Conservation (phyloP, 805 yeast species). For the Komagataella populi region DNA sequence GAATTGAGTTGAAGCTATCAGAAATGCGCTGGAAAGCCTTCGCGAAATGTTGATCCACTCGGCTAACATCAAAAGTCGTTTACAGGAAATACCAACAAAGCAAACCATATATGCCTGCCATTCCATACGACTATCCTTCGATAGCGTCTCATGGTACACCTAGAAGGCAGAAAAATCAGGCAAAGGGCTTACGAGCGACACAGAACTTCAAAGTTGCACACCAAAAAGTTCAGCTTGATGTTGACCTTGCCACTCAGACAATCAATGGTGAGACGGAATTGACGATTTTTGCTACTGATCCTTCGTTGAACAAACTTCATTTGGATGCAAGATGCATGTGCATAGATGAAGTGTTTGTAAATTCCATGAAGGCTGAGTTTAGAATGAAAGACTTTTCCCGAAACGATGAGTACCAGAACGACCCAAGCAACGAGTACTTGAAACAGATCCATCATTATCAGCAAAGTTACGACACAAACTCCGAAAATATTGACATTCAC, state of each 20-base stretch:
- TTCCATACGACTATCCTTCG: slow-evolving; percentile 8
- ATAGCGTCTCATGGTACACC: slow-evolving; percentile 13
- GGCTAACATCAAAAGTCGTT: neutral
- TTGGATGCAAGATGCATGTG: slow-evolving; percentile 73
- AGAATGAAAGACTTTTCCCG: slow-evolving; percentile 36
- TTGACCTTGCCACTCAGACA: slow-evolving; percentile 50
- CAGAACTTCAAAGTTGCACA: slow-evolving; percentile 66
- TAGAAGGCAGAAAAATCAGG: slow-evolving; percentile 11
- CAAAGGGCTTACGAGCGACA: slow-evolving; percentile 11
- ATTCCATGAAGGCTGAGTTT: slow-evolving; percentile 42
- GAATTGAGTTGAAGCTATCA: too few relatives aligned
- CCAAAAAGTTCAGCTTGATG: slow-evolving; percentile 69
- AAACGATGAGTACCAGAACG: slow-evolving; percentile 21
- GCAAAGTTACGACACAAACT: slow-evolving; percentile 25
- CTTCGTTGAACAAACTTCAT: slow-evolving; percentile 40
- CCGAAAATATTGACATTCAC: slow-evolving; percentile 24
- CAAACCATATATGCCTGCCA: neutral
- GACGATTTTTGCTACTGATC: slow-evolving; percentile 59
- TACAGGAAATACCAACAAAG: neutral
- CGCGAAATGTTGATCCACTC: neutral
- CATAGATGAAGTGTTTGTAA: slow-evolving; percentile 52
- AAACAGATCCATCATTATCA: slow-evolving; percentile 15
- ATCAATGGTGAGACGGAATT: slow-evolving; percentile 72
- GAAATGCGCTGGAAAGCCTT: neutral
- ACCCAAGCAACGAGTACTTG: slow-evolving; percentile 13